Percentiles rank a stretch among this genome's conserved stretches.
Evolutionary conservation across 148 eudicot genomes (phyloP).

Genomic region (Rhododendron williamsianum): DNA sequence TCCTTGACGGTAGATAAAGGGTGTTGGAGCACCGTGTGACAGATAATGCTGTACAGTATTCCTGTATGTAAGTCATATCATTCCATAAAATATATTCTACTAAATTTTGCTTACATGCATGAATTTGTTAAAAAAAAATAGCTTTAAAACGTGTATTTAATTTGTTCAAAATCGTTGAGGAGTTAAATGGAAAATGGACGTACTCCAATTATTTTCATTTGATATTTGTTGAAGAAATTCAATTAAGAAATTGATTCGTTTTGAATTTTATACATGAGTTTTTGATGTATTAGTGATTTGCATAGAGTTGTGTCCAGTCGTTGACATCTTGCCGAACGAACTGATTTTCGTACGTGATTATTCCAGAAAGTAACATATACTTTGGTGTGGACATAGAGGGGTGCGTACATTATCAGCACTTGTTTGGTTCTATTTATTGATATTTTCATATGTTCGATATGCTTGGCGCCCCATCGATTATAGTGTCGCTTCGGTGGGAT

Average conservation of each 20-base stretch:
- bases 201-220: neutral
- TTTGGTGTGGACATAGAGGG: neutral
- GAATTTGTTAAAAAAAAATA: neutral
- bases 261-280: neutral
- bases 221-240: neutral
- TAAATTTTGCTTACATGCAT: neutral
- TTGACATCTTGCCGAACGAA: neutral
- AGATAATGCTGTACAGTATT: neutral
- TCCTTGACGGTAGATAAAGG: neutral
- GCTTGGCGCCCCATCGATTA: neutral
- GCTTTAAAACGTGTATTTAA: neutral
- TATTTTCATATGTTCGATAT: too few relatives aligned
- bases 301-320: neutral
- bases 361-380: neutral
- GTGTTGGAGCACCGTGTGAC: neutral
- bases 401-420: neutral
- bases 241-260: neutral
- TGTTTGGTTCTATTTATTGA: neutral
- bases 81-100: neutral
- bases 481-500: neutral
- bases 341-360: neutral
- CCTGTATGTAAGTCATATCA: neutral
- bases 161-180: neutral
- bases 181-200: neutral
- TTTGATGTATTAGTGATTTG: neutral